A percentile compares a stretch with the other conserved stretches of the same genome.
These are phyloP conservation scores for Tolypocladium tundrense DNA, from an alignment of 2,329 filamentous ascomycete species.

Conservation along the genomic window DNA sequence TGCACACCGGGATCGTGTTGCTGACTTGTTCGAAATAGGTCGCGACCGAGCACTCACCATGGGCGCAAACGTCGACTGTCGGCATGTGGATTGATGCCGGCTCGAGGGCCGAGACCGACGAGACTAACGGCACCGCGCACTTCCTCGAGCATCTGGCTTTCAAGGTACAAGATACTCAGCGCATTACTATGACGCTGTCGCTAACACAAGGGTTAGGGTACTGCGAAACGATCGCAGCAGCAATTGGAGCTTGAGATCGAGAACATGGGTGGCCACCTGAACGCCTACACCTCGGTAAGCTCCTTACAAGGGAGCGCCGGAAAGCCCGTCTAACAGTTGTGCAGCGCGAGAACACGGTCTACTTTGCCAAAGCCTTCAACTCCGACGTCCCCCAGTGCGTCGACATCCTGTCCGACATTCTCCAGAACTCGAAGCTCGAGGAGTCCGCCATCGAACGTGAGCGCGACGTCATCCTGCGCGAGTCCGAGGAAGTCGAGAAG, in stretches of 20 bases:
- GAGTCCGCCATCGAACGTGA: constrained; percentile 87
- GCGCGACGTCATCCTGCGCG: constrained; percentile 95
- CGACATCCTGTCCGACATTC: constrained; percentile 97
- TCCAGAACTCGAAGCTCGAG: constrained; percentile 99
- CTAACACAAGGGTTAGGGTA: constrained; percentile 50
- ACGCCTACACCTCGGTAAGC: constrained; percentile 97
- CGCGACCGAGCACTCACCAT: constrained; percentile 95
- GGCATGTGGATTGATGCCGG: constrained; percentile 99
- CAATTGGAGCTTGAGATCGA: constrained; percentile 99
- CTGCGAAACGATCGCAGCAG: constrained; percentile 85
- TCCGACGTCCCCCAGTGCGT: constrained; percentile 91
- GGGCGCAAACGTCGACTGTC: constrained; percentile 95
- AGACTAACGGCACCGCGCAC: constrained; percentile 98
- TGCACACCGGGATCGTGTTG: constrained; percentile 8
- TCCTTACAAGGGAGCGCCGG: constrained; percentile 14
- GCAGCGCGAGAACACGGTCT: constrained; percentile 97
- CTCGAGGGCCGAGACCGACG: constrained; percentile 93
- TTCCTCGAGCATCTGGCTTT: constrained; percentile 99
- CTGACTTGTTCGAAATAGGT: constrained; percentile 49
- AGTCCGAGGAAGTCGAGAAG: constrained; percentile 99
- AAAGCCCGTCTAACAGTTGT: constrained; percentile 14
- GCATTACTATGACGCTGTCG: background rate
- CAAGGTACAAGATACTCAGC: constrained; percentile 58
- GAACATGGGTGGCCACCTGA: constrained; percentile 99
- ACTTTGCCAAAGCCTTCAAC: constrained; percentile 99